Base-by-base conservation (phyloP, 106 monocot species). In the Acorus gramineus region DNA sequence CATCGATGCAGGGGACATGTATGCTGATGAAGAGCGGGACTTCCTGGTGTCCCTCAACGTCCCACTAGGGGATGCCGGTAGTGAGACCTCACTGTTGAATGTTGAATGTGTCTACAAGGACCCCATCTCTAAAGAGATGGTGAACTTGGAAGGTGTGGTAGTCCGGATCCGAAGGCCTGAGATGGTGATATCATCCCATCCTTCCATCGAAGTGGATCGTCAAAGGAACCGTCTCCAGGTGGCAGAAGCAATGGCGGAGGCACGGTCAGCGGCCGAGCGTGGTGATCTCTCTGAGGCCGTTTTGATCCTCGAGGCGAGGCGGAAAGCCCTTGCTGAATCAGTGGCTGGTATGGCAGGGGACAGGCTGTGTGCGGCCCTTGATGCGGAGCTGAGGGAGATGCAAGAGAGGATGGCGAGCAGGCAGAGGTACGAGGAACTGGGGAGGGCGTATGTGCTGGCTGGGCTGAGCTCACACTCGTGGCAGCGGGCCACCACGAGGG, bases 401-500 rank as follows among this genome's bases (percentile, higher is more conserved):
- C 77, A 71, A 60, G 71, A 77, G 47, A 59, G 77, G 66, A 65
- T 77, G 77, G 47, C 47, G 7, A 62, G 55, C 66, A 53, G 66
- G 53, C 71, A 66, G 45, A 44, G 58, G 12, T 77, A 77, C 7
- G 62, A 77, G 28, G 65, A 49, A 43, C 72, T 66, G n/a, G 77
- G 77, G 3, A 59, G 77, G 4, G 77, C 77, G 2, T 77, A 77
- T 46, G 60, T 77, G 3, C 71, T 77, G 2, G 65, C 77, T 2
- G 75, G 75, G 13, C 47, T 77, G 61, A 77, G 77, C 61, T 77
- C 77, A 2, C 77, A 77, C 56, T 61, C 66, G 0, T 62, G 55
- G 77, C 77, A 77, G 71, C 60, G 77, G 49, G 77, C 77, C 10
- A 77, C 65, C 3, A 50, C 75, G 28, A 68, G 75, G 6, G 69